Base-by-base conservation (phyloP, 345 rosid genomes). In the Eucalyptus polybractea region DNA sequence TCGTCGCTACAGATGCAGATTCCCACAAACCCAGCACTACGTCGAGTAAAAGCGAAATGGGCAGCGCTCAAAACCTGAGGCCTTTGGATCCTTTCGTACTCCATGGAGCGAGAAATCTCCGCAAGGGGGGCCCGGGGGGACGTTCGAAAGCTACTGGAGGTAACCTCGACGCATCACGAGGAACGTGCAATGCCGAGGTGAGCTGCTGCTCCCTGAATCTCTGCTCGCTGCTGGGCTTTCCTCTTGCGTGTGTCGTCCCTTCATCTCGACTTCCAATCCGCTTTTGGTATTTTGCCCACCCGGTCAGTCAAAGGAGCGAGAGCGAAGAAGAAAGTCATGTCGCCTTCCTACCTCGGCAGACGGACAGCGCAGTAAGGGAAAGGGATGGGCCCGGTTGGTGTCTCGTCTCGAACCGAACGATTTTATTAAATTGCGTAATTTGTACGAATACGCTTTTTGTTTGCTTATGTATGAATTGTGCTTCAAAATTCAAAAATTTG, bases 51-150 rank as follows among this genome's bases (percentile, higher is more conserved):
- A 90, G 85, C 40, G 54, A 54, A 49, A 47, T 65, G 37, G 69
- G 51, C 16, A 65, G 44, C 13, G 1, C 83, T 76, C 40, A 44
- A 80, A 65, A 88, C 91, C 88, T 91, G 96, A 80, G 95, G 94
- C 90, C 93, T 95, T 90, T 93, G 92, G 92, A 97, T 97, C 94
- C 99, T 95, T 90, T 96, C 98, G 92, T 95, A 97, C 89, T 97
- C 98, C 98, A 96, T 97, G 42, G 65, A 10, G 53, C 31, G 31
- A 89, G 76, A 42, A 60, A 21, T 62, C 60, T 31, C 86, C 81
- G 87, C 80, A 88, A 37, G 22, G 42, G 50, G 25, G 42, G 7
- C 7, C 76, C 19, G 21, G 76, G 42, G 33, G 58, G 44, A 2
- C 13, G 42, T 37, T 4, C 47, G 40, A 40, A 76, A 76, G 47